Evolutionary conservation across 805 yeast species (phyloP).

Genomic region (Tetrapisispora arboricola): DNA sequence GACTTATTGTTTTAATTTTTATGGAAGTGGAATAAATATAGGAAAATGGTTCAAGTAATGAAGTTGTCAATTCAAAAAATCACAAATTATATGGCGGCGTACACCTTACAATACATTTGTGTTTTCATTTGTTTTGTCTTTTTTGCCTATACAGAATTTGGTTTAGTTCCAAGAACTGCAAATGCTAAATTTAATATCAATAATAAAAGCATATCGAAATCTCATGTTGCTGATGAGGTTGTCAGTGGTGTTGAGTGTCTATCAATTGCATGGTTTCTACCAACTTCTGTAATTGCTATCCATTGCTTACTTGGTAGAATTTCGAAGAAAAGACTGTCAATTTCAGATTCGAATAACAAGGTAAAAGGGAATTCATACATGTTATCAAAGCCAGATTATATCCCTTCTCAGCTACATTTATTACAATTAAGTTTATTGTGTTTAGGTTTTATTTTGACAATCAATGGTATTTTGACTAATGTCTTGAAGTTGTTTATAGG

Average conservation of each 20-base stretch:
- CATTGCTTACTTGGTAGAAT: slow-evolving; percentile 12
- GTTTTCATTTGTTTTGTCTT: slow-evolving; percentile 8
- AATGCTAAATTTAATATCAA: slow-evolving; percentile 8
- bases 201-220: slow-evolving; percentile 12
- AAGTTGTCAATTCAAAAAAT: background rate
- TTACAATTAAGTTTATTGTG: slow-evolving; percentile 16
- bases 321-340: slow-evolving; percentile 2
- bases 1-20: no score
- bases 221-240: slow-evolving; percentile 15
- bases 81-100: slow-evolving; percentile 6
- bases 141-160: slow-evolving; percentile 10
- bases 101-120: slow-evolving; percentile 8
- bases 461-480: slow-evolving; percentile 22
- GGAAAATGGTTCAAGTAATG: background rate
- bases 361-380: slow-evolving; percentile 5
- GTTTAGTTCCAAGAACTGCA: slow-evolving; percentile 11
- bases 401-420: slow-evolving; percentile 17
- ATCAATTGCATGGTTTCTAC: slow-evolving; percentile 9
- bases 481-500: slow-evolving; percentile 18
- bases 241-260: slow-evolving; percentile 16
- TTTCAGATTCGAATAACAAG: background rate
- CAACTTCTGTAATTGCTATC: slow-evolving; percentile 6
- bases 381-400: slow-evolving; percentile 10
- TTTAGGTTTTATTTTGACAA: slow-evolving; percentile 12
- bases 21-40: no score